Evolutionary conservation across 2,329 filamentous ascomycete species (phyloP).

Genomic region (Clonostachys byssicola): DNA sequence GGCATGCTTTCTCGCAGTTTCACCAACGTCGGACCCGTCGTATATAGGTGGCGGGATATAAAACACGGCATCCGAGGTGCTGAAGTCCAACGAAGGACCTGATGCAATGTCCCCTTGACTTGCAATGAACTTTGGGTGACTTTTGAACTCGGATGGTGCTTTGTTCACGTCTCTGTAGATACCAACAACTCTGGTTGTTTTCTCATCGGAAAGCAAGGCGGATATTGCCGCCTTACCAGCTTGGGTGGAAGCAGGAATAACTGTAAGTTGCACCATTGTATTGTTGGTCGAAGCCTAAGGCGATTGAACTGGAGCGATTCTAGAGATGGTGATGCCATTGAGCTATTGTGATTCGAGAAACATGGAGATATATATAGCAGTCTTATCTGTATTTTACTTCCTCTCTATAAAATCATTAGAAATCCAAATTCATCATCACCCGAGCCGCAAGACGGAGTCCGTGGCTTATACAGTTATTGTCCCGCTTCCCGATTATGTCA

Average conservation of each 20-base stretch:
- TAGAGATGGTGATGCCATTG: too few relatives aligned
- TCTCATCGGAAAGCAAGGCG: conserved; percentile 11
- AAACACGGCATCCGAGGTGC: conserved; percentile 19
- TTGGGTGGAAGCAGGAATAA: conserved; percentile 25
- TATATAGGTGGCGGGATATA: conserved; percentile 23
- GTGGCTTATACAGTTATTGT: too few relatives aligned
- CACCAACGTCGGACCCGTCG: conserved; percentile 13
- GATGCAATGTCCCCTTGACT: conserved; percentile 18
- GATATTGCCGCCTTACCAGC: conserved; percentile 21
- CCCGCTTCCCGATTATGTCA: too few relatives aligned
- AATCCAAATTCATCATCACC: too few relatives aligned
- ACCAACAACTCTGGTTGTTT: conserved; percentile 12
- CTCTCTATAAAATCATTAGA: too few relatives aligned
- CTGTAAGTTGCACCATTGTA: conserved; percentile 12
- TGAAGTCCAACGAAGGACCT: conserved; percentile 16
- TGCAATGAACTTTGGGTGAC: conserved; percentile 18
- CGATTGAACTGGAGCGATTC: too few relatives aligned
- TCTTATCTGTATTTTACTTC: too few relatives aligned
- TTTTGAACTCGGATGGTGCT: conserved; percentile 17
- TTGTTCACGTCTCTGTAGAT: conserved; percentile 22
- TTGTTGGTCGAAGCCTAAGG: too few relatives aligned
- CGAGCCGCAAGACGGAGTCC: too few relatives aligned
- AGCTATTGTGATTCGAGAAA: too few relatives aligned
- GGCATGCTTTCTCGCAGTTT: conserved; percentile 14
- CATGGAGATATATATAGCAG: too few relatives aligned